phyloP scores from a whole-genome alignment of 768 basidiomycete species.

The Lepiota venenata region DNA sequence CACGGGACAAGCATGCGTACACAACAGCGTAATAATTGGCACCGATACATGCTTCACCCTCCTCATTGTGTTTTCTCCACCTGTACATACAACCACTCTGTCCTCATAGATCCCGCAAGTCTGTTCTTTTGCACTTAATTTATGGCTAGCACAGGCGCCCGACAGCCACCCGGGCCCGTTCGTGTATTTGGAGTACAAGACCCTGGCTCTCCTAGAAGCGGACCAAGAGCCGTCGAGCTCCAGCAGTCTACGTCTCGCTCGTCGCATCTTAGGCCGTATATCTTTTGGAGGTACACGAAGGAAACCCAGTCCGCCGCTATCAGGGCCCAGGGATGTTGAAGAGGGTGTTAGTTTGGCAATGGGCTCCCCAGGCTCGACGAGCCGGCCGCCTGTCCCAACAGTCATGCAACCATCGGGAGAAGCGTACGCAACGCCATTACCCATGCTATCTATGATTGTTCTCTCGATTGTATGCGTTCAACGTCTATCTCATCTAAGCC shows the following conservation, averaged over 20 bases:
- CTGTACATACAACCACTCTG: background rate
- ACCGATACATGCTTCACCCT: conserved; percentile 1
- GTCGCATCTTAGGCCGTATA: conserved; percentile 12
- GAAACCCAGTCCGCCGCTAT: conserved; percentile 3
- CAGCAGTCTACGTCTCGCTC: conserved; percentile 7
- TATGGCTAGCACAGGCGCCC: conserved; percentile 8
- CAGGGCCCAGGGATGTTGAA: conserved; percentile 10
- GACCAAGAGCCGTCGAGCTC: conserved; percentile 4
- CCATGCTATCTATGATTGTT: conserved; percentile 85
- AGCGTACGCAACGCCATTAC: conserved; percentile 75
- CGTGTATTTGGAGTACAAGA: conserved; percentile 16
- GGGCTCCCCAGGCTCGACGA: conserved; percentile 29
- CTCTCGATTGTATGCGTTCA: conserved; percentile 69
- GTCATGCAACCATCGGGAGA: conserved; percentile 63
- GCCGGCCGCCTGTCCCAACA: conserved; percentile 70
- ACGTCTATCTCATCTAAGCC: background rate
- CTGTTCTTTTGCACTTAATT: conserved; percentile 2
- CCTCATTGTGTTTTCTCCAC: background rate
- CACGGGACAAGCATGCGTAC: background rate
- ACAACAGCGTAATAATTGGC: conserved; percentile 8
- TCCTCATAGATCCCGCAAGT: background rate
- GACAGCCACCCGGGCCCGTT: conserved; percentile 10
- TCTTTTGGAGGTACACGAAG: conserved; percentile 14
- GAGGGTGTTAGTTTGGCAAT: conserved; percentile 7
- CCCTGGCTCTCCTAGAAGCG: conserved; percentile 1